A percentile compares a stretch with the other conserved stretches of the same genome.
Evolutionary conservation across 257 asterid genomes (phyloP).

Genomic region (Primulina tabacum): DNA sequence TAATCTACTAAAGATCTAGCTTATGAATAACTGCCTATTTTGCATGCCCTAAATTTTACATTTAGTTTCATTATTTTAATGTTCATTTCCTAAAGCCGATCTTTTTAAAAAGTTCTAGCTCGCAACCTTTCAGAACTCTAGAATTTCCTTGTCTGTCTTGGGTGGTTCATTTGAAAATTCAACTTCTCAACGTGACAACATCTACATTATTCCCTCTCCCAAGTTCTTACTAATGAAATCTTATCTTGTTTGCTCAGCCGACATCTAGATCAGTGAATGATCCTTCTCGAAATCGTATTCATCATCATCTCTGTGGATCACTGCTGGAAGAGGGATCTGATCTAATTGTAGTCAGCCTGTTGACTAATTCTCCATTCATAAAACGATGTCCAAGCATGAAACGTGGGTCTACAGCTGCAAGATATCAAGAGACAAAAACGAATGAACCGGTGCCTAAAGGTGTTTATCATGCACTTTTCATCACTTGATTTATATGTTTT

Average conservation of each 20-base stretch:
- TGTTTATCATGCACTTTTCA: background rate
- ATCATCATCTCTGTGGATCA: conserved; percentile 79
- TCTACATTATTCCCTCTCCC: background rate
- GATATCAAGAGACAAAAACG: conserved; percentile 36
- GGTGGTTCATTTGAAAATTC: background rate
- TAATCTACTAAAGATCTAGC: background rate
- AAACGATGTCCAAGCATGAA: conserved; percentile 44
- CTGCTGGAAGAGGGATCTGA: conserved; percentile 58
- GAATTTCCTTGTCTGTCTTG: background rate
- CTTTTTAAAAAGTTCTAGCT: background rate
- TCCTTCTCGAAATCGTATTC: conserved; percentile 52
- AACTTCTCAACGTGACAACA: background rate
- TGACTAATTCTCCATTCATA: conserved; percentile 36
- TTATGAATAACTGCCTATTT: background rate
- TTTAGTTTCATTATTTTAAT: background rate
- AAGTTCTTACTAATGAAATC: background rate
- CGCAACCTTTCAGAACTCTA: background rate
- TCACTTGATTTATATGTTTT: background rate
- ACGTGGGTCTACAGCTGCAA: conserved; percentile 34
- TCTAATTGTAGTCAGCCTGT: conserved; percentile 48
- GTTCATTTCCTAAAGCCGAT: background rate
- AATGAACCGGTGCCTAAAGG: conserved; percentile 27
- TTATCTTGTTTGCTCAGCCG: conserved; percentile 38
- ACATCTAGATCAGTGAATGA: conserved; percentile 57
- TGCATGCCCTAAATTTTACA: background rate